Evolutionary conservation across 805 yeast genomes (phyloP).

Genomic region (Kodamaea leandrae): DNA sequence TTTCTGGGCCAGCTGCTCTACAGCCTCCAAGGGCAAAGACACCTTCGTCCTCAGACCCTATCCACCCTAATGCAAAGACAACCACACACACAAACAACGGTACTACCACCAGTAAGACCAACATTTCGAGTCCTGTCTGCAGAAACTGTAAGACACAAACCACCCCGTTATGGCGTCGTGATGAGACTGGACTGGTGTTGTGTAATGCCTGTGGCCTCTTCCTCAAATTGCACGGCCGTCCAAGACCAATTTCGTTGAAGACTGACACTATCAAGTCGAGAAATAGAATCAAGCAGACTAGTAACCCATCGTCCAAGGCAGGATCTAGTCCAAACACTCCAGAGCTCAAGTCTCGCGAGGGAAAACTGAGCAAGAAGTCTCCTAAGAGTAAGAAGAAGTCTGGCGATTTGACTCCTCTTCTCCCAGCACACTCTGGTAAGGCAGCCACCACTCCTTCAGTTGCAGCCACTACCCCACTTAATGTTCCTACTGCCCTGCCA

Average conservation of each 20-base stretch:
- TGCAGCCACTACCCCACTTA: not conserved
- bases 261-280: slow-evolving; percentile 91
- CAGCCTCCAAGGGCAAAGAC: slow-evolving; percentile 1
- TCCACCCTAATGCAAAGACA: slow-evolving; percentile 63
- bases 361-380: slow-evolving; percentile 24
- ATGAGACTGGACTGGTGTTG: slow-evolving; percentile 80
- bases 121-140: slow-evolving; percentile 68
- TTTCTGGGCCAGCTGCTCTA: not conserved
- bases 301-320: slow-evolving; percentile 21
- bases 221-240: slow-evolving; percentile 85
- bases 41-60: slow-evolving; percentile 23
- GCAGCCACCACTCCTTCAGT: slow-evolving; percentile 7
- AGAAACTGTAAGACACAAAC: slow-evolving; percentile 90
- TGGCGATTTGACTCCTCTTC: slow-evolving; percentile 25
- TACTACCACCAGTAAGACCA: slow-evolving; percentile 61
- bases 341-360: slow-evolving; percentile 51
- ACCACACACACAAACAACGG: slow-evolving; percentile 59
- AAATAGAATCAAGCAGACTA: slow-evolving; percentile 68
- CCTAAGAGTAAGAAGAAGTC: slow-evolving; percentile 19
- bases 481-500: slow-evolving; percentile 5
- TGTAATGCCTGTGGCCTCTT: slow-evolving; percentile 95
- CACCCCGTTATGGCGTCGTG: slow-evolving; percentile 94
- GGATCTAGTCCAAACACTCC: slow-evolving; percentile 53
- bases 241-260: slow-evolving; percentile 86
- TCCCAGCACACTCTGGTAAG: slow-evolving; percentile 22